Evolutionary conservation across 2,329 filamentous ascomycete species (phyloP).

Genomic region (Albophoma yamanashiensis): DNA sequence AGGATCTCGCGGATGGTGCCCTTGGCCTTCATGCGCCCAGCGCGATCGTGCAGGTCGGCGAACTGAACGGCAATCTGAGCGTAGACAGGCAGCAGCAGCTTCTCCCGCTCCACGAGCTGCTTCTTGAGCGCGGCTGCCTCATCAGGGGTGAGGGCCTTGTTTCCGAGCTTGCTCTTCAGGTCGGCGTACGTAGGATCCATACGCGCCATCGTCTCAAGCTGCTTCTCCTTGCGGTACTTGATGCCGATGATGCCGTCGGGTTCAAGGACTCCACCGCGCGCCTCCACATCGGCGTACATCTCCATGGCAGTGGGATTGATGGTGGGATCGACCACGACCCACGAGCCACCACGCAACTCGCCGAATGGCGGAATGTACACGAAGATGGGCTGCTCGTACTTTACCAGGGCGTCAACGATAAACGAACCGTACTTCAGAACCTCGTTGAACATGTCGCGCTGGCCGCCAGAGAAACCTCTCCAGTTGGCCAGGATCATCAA

Average conservation of each 20-base stretch:
- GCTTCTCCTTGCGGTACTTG: constrained; percentile 96
- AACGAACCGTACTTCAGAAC: constrained; percentile 99
- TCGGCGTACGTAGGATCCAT: constrained; percentile 74
- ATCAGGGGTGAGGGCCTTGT: constrained; percentile 55
- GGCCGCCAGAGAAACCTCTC: constrained; percentile 99
- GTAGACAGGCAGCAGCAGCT: constrained; percentile 85
- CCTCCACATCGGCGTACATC: constrained; percentile 96
- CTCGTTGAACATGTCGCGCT: constrained; percentile 99
- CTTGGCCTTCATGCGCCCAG: constrained; percentile 98
- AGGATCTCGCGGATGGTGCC: constrained; percentile 77
- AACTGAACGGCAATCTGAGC: constrained; percentile 93
- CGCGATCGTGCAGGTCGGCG: constrained; percentile 91
- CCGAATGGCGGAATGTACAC: constrained; percentile 97
- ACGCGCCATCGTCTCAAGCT: constrained; percentile 94
- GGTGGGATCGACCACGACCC: constrained; percentile 97
- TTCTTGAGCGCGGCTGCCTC: constrained; percentile 69
- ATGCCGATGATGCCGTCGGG: constrained; percentile 97
- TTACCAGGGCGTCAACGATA: constrained; percentile 96
- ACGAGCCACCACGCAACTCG: constrained; percentile 96
- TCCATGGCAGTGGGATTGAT: constrained; percentile 97
- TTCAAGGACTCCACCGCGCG: constrained; percentile 93
- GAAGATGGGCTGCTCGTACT: constrained; percentile 97
- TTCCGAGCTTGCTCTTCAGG: constrained; percentile 68
- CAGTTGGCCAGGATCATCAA: constrained; percentile 99
- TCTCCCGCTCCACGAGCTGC: constrained; percentile 77